Evolutionary conservation across 2,329 filamentous ascomycete genomes (phyloP), one percentile per base, ranked within the genome.

Genomic region (Penicillium frequentans): DNA sequence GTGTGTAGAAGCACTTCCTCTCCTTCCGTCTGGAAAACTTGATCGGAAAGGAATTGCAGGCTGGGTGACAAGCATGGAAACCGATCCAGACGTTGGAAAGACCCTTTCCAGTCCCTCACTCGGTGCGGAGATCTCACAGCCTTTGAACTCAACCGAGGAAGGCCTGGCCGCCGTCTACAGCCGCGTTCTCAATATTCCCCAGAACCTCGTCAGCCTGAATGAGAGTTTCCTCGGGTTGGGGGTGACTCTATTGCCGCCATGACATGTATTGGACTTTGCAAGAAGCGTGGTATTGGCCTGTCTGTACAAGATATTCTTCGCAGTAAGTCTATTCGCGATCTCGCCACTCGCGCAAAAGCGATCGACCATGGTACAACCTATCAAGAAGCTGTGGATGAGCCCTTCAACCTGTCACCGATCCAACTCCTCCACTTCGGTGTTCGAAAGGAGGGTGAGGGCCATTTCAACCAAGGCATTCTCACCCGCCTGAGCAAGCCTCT

Each of bases 161-260:
- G 60, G 62, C 27, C 33, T 77, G 13, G 62, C 67, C 31, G 64
- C 66, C 3, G 69, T 75, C 14, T 77, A 72, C 68, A 73, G 73
- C 35, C 71, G 73, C 19, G 70, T 77, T 5, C 69, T 77, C n/a
- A 75, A 76, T 21, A 67, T 76, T 19, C 71, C 74, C 0, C 55
- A 63, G 11, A 60, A 55, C 14, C 68, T 69, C 13, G 69, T 77
- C n/a, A 67, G 68, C 27, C 26, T 73, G 35, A 60, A 71, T 19
- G 66, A 74, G 47, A 72, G 73, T 43, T 82, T 81, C 58, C 61
- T 81, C 4, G 75, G 71, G 11, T 61, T 81, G 2, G 79, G 33
- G 79, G 79, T 51, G 79, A 82, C 55, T 81, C 78, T 0, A 81
- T 81, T 54, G 79, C 79, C 42, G 79, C 80, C 0, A 81, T 82